Conservation (phyloP, 345 rosid species). For the Rubroshorea leprosula region DNA sequence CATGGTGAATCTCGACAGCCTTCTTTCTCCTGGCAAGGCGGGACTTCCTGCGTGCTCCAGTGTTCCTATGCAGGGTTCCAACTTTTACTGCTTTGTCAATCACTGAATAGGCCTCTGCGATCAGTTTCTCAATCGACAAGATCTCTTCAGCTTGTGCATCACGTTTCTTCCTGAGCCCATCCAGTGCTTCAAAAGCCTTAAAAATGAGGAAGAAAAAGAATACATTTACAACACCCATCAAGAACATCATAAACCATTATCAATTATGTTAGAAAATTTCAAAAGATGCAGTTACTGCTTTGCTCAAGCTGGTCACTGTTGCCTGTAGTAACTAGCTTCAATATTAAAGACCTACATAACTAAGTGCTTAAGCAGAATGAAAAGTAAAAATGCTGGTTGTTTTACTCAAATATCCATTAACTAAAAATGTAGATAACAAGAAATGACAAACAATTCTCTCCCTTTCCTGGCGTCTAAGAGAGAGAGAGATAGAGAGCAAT, state of each 20-base stretch:
- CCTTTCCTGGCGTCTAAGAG: no score
- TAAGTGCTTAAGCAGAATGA: no score
- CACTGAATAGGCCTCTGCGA: constrained; percentile 79
- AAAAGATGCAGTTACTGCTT: no score
- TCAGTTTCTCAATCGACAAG: constrained; percentile 60
- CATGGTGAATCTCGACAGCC: constrained; percentile 79
- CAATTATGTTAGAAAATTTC: neutral
- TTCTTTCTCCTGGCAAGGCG: constrained; percentile 87
- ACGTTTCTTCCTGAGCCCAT: constrained; percentile 69
- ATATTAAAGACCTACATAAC: no score
- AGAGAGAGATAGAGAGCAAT: no score
- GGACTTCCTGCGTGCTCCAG: constrained; percentile 80
- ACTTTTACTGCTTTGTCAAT: constrained; percentile 84
- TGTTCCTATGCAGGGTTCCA: constrained; percentile 69
- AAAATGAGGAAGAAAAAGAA: neutral
- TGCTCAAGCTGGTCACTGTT: no score
- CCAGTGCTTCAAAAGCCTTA: constrained; percentile 79
- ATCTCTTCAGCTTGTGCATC: constrained; percentile 77
- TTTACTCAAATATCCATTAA: no score
- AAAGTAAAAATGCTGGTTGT: no score
- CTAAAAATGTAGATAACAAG: no score
- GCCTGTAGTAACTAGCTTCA: no score
- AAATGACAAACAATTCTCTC: no score
- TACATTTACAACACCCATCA: neutral
- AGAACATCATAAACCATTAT: neutral